Conservation (phyloP, 345 rosid genomes). For the Eucalyptus cladocalyx region DNA sequence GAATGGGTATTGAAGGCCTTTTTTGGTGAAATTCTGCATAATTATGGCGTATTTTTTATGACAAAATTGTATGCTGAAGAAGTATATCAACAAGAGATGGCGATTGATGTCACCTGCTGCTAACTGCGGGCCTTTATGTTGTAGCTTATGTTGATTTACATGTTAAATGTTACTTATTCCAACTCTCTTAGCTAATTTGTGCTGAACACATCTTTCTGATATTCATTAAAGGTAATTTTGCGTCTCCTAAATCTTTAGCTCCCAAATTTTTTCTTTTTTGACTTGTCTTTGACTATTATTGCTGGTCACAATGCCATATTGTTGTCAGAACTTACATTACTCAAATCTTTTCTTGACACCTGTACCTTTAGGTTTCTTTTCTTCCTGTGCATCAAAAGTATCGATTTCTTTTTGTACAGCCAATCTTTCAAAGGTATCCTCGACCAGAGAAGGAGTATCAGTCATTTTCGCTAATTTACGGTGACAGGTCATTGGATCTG, state of each 20-base stretch:
- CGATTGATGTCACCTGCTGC: not conserved
- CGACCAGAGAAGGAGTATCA: constrained; percentile 99
- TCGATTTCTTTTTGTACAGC: constrained; percentile 32
- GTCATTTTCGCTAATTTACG: constrained; percentile 94
- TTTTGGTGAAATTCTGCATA: not conserved
- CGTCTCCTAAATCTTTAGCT: not conserved
- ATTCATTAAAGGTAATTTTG: not conserved
- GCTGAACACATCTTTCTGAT: not conserved
- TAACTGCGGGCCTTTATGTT: not conserved
- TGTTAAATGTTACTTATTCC: not conserved
- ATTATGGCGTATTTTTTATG: not conserved
- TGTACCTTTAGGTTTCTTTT: not conserved
- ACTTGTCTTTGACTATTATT: not conserved
- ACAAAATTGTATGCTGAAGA: not conserved
- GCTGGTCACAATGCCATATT: not conserved
- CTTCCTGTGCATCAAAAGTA: constrained; percentile 10
- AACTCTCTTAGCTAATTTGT: not conserved
- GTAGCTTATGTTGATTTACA: not conserved
- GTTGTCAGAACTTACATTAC: not conserved
- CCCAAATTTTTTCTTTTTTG: not conserved
- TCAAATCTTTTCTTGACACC: not conserved
- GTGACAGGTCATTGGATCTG: constrained; percentile 91
- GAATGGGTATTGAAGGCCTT: not conserved
- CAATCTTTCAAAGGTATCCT: constrained; percentile 94
- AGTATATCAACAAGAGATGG: not conserved